Percentiles rank a stretch among this genome's conserved stretches.
phyloP scores from a whole-genome alignment of 2,329 filamentous ascomycete species.

The Calonectria hawksworthii region DNA sequence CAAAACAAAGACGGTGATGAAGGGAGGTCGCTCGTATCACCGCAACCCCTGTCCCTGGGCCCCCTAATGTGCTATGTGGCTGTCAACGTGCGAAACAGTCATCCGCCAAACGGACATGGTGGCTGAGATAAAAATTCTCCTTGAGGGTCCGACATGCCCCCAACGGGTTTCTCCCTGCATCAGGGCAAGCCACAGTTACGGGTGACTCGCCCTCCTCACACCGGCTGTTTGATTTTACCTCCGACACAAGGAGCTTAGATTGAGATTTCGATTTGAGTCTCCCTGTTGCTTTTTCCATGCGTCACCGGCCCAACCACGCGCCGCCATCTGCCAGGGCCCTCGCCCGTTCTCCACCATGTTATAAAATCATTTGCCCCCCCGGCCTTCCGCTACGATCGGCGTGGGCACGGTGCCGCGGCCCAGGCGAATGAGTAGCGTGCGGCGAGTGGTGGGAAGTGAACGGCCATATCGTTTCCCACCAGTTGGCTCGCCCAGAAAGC shows the following conservation, averaged over 20 bases:
- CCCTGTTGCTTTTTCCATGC: slow-evolving; percentile 4
- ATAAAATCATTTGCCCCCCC: slow-evolving; percentile 18
- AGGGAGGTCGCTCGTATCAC: slow-evolving; percentile 27
- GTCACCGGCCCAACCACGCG: slow-evolving; percentile 9
- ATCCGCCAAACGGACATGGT: slow-evolving; percentile 5
- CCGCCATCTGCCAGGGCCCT: slow-evolving; percentile 5
- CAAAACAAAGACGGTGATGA: not conserved
- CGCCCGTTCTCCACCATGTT: slow-evolving; percentile 19
- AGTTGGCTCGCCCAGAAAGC: slow-evolving; percentile 40
- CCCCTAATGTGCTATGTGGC: slow-evolving; percentile 14
- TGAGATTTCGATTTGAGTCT: slow-evolving; percentile 19
- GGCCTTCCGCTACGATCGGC: slow-evolving; percentile 45
- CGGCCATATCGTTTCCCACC: slow-evolving; percentile 36
- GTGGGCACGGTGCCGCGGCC: slow-evolving; percentile 40
- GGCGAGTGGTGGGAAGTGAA: slow-evolving; percentile 38
- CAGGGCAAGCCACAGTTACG: not conserved
- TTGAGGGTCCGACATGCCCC: slow-evolving; percentile 6
- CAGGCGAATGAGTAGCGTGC: slow-evolving; percentile 30
- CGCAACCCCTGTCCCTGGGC: slow-evolving; percentile 17
- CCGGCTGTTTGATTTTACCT: slow-evolving; percentile 23
- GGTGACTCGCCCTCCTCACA: slow-evolving; percentile 15
- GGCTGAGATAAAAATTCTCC: slow-evolving; percentile 31
- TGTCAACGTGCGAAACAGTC: slow-evolving; percentile 20
- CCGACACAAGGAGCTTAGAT: slow-evolving; percentile 23
- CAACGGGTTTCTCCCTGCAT: slow-evolving; percentile 20